Conservation (phyloP, 83 land plant species). For the Picea abies region DNA sequence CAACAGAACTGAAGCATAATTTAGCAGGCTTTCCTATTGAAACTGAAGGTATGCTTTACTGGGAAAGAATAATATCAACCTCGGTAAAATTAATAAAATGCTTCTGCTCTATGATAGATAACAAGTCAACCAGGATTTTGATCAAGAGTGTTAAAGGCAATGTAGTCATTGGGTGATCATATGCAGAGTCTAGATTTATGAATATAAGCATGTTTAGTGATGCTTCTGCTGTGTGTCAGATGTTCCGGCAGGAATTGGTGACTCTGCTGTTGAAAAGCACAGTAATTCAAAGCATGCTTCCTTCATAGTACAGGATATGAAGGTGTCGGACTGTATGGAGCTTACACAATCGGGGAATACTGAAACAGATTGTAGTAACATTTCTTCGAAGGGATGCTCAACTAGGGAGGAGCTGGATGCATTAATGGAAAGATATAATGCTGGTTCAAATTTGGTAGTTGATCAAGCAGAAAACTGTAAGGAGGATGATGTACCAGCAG, state of each 20-base stretch:
- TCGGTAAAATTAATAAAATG: neutral
- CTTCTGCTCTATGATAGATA: neutral
- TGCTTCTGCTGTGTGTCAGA: slow-evolving; percentile 10
- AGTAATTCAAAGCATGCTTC: slow-evolving; percentile 5
- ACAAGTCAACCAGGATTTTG: neutral
- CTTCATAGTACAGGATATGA: slow-evolving; percentile 1
- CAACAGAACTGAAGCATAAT: neutral
- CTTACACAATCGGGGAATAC: neutral
- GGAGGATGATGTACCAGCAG: neutral
- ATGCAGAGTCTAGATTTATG: neutral
- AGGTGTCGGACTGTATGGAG: neutral
- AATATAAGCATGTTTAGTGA: slow-evolving; percentile 9
- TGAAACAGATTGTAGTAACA: no score
- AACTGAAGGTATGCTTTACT: neutral
- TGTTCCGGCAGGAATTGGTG: neutral
- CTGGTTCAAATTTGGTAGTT: no score
- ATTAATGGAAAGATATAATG: no score
- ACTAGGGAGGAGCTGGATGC: no score
- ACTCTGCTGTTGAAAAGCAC: slow-evolving; percentile 2
- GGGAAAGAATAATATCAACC: neutral
- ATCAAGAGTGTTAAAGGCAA: neutral
- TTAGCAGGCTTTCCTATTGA: neutral
- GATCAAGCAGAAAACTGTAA: neutral
- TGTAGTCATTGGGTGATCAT: neutral
- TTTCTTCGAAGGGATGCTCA: no score